Evolutionary conservation across 2,329 filamentous ascomycete species (phyloP), one percentile per base, ranked within the genome.

Genomic region (Aspergillus novofumigatus): DNA sequence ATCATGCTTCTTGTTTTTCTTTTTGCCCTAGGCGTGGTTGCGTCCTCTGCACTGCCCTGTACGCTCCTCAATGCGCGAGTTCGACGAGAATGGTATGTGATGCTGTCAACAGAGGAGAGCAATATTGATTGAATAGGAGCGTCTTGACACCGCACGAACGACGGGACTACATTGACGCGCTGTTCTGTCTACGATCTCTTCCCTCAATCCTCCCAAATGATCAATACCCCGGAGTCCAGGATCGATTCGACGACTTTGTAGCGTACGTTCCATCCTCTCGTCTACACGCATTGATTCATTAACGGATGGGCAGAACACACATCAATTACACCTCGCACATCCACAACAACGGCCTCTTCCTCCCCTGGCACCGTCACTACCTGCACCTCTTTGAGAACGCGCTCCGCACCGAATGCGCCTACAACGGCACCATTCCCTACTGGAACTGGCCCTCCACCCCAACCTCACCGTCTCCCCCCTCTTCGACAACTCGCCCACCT

Each of bases 181-280:
- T 69, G 3, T 51, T 59, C 44, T 69, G 68, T 56, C 32, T 70
- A 21, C 61, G 64, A 28, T 26, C 54, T 6, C 55, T 55, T 10
- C 62, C 65, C 1, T 53, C 66, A 0, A 44, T 52, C 6, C 57
- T 69, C 17, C 58, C 66, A 1, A 61, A 59, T 10, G 51, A 53
- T 9, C 44, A 62, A 1, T 70, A 59, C 41, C 67, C 67, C 0
- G 66, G 67, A 2, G 66, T 68, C 4, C 59, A 56, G 14, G 68
- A 64, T 41, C 61, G 67, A 8, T 55, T 66, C 4, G 67, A 69
- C 25, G 68, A 70, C 42, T 70, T 69, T 58, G 65, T 69, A 17
- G 67, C 66, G 67, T 69, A 52, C n/a, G 64, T 2, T 7, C 6
- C 14, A 14, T 23, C 21, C 52, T 23, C 38, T 29, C 28, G 8